These are phyloP conservation scores for Endoconidiophora laricicola DNA, from an alignment of 2,329 filamentous ascomycete genomes.

Conservation along the genomic window DNA sequence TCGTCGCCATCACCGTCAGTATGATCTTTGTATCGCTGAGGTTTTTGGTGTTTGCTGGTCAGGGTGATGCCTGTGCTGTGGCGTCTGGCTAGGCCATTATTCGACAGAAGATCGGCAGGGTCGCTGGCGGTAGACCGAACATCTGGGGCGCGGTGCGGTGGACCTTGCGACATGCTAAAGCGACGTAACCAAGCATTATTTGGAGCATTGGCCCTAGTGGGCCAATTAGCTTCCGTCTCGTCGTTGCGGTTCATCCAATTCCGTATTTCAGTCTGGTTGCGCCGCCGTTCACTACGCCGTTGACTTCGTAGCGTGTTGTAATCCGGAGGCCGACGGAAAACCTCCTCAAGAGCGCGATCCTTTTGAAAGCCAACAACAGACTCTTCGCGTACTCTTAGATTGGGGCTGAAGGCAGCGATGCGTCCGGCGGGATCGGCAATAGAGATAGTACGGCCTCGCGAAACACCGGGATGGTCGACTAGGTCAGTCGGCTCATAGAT, in stretches of 20 bases:
- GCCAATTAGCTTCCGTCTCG: slow-evolving; percentile 20
- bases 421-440: slow-evolving; percentile 39
- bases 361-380: slow-evolving; percentile 82
- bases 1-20: slow-evolving; percentile 74
- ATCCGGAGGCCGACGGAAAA: slow-evolving; percentile 62
- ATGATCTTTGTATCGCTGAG: slow-evolving; percentile 38
- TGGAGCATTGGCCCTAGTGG: slow-evolving; percentile 4
- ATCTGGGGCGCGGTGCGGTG: slow-evolving; percentile 34
- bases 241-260: slow-evolving; percentile 75
- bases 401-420: slow-evolving; percentile 56
- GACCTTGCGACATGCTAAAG: slow-evolving; percentile 35
- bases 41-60: slow-evolving; percentile 22
- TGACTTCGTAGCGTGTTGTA: slow-evolving; percentile 42
- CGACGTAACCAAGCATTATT: slow-evolving; percentile 33
- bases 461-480: slow-evolving; percentile 50
- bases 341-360: slow-evolving; percentile 76
- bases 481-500: slow-evolving; percentile 75
- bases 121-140: slow-evolving; percentile 45
- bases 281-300: slow-evolving; percentile 46
- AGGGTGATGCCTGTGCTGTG: slow-evolving; percentile 12
- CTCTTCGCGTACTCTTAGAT: slow-evolving; percentile 58
- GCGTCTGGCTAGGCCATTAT: slow-evolving; percentile 23
- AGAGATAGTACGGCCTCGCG: slow-evolving; percentile 33
- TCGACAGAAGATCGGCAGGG: slow-evolving; percentile 45
- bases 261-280: slow-evolving; percentile 66